Percentiles rank a stretch among this genome's conserved stretches.
Evolutionary conservation across 2,329 filamentous ascomycete genomes (phyloP).

Genomic region (Ceratocystis alfenasii): DNA sequence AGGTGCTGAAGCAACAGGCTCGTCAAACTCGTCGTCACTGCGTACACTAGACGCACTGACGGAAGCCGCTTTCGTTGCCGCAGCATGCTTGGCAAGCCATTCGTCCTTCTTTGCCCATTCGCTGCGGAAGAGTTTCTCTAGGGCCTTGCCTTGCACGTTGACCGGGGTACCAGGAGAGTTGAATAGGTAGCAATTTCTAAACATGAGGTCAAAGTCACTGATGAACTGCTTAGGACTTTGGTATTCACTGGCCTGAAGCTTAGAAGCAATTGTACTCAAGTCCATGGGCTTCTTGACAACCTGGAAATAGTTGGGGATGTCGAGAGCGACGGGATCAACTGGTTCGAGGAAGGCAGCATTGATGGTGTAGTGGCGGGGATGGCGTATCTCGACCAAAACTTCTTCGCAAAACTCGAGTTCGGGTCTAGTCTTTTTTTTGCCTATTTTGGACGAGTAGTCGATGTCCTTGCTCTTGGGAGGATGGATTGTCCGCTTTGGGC

Average conservation of each 20-base stretch:
- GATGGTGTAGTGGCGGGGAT: constrained; percentile 54
- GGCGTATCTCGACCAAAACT: constrained; percentile 64
- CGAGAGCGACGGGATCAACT: constrained; percentile 85
- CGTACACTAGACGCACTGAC: constrained; percentile 51
- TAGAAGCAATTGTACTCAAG: constrained; percentile 64
- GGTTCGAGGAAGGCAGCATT: constrained; percentile 68
- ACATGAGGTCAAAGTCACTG: constrained; percentile 67
- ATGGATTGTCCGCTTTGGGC: constrained; percentile 88
- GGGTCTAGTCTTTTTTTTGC: constrained; percentile 81
- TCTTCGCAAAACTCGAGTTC: constrained; percentile 86
- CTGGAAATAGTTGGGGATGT: constrained; percentile 86
- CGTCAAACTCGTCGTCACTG: constrained; percentile 59
- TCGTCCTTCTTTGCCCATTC: constrained; percentile 68
- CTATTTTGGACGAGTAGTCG: constrained; percentile 63
- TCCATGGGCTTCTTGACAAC: constrained; percentile 98
- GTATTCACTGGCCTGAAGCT: constrained; percentile 69
- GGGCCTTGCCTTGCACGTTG: constrained; percentile 55
- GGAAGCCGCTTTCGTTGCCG: constrained; percentile 39
- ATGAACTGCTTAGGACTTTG: constrained; percentile 75
- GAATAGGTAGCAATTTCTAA: constrained; percentile 85
- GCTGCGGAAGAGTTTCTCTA: constrained; percentile 62
- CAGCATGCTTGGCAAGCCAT: constrained; percentile 68
- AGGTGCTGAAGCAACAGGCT: constrained; percentile 37
- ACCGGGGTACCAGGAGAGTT: constrained; percentile 66
- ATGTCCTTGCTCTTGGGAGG: constrained; percentile 82